Conservation (phyloP, 768 basidiomycete species). For the Auricularia sp. region DNA sequence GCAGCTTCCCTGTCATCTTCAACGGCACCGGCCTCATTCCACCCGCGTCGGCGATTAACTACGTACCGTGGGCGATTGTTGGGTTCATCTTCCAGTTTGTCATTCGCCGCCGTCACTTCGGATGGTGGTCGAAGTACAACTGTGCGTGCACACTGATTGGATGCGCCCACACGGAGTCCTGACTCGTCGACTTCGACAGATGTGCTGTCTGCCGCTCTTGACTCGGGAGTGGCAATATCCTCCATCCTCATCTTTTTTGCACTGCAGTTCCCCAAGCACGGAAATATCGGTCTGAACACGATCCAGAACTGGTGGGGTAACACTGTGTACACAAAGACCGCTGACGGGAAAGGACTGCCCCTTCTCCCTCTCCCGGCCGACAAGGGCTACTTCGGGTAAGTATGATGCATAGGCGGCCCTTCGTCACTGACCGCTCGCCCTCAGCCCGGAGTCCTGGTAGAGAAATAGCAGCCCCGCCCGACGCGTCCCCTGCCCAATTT, state of each 20-base stretch:
- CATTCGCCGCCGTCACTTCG: slow-evolving; percentile 48
- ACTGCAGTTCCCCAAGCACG: slow-evolving; percentile 56
- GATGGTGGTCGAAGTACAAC: slow-evolving; percentile 56
- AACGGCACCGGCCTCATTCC: slow-evolving; percentile 51
- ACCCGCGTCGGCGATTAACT: slow-evolving; percentile 58
- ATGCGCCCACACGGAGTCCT: background rate
- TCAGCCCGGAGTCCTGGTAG: too few relatives aligned
- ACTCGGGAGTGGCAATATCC: slow-evolving; percentile 55
- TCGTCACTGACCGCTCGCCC: too few relatives aligned
- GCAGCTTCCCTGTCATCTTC: slow-evolving; percentile 51
- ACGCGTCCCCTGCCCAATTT: too few relatives aligned
- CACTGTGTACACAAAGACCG: slow-evolving; percentile 36
- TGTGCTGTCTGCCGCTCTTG: slow-evolving; percentile 62
- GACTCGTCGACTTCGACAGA: slow-evolving; percentile 19
- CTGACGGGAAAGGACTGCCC: slow-evolving; percentile 54
- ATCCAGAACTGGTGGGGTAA: slow-evolving; percentile 70
- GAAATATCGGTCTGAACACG: slow-evolving; percentile 42
- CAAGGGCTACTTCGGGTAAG: background rate
- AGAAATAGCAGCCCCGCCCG: too few relatives aligned
- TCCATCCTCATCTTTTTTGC: slow-evolving; percentile 47
- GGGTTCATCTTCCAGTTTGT: slow-evolving; percentile 52
- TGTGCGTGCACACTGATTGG: slow-evolving; percentile 15
- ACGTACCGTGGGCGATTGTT: slow-evolving; percentile 54
- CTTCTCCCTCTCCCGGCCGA: slow-evolving; percentile 25
- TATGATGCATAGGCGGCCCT: background rate